Base-by-base conservation (phyloP, 768 basidiomycete genomes). In the Hypsizygus marmoreus region DNA sequence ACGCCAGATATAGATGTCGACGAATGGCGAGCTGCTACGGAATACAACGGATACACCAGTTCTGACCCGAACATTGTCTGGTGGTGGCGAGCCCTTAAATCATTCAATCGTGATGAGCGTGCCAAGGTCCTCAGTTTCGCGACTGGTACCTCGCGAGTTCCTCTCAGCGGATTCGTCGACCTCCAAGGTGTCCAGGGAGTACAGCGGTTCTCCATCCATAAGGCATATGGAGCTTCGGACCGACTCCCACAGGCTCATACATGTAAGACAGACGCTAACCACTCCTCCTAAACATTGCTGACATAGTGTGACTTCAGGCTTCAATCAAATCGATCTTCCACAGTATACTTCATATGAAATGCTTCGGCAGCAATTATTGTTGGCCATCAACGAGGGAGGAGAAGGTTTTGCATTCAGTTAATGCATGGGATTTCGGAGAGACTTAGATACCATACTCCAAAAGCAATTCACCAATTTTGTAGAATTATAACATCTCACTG, bases 71-170 rank as follows among this genome's bases (percentile, higher is more conserved):
- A 95, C 59, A 94, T 98, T 49, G 86, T 91, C 22, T 99, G 95
- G 95, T 97, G 93, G 88, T 99, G 97, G 97, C 81, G 97, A 54
- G 95, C 95, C 2, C 79, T 99, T 32, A 93, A 98, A 67, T 95
- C 93, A 7, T 97, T 97, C 72, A 92, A 89, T 55, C 88, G 95
- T 25, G 95, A 97, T 57, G 97, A 99, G 68, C 77, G 93, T 45
- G 94, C 97, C 24, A 94, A 97, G 66, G 91, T 99, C 34, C 75
- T 99, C 45, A 95, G 95, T 73, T 99, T 99, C 68, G 95, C 94
- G 11, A 95, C 97, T 1, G 84, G 92, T 49, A 84, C 91, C 4
- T 94, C 94, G 7, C 79, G 95, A 35, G 95, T 99, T 1, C 95
- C 95, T 7, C 79, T 98, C 29, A 88, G 85, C 40, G 97, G 97